Base-by-base conservation (phyloP, 148 eudicot species). In the Fagopyrum tataricum region DNA sequence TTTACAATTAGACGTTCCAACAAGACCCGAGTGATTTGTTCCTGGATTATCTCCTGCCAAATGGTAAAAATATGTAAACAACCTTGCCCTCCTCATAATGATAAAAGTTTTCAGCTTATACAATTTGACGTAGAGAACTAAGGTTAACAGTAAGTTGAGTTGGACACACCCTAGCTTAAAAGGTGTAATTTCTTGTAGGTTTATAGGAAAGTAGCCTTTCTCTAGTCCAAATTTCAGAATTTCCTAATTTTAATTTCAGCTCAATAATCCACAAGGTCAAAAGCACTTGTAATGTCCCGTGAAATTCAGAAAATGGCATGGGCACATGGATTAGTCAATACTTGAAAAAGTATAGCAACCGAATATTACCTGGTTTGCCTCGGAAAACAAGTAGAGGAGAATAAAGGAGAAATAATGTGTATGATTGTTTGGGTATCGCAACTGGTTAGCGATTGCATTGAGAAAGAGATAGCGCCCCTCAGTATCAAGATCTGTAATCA, bases 381-480 rank as follows among this genome's bases (percentile, higher is more conserved):
- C 56, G 3, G 5, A 52, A 52, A 52, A 52, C 23, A 52, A 52
- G 56, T 52, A 15, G 56, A 52, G 56, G 17, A 52, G 56, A 52
- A 52, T 52, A n/a, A 52, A 52, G n/a, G 56, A 52, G 17, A 52
- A 95, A 79, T 88, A 95, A 77, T 87, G 92, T 26, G 99, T 95
- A 51, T 91, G 99, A 73, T 87, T 88, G 81, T 95, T 95, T 11
- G 99, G 99, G 79, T 91, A 95, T 42, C 97, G 97, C 72, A 95
- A 80, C 77, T 95, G 99, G 75, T 95, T 95, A 37, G 96, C 96
- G 76, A 91, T 79, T 9, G 99, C 99, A 80, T 90, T 95, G 21
- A 95, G 77, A 77, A 90, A 88, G 41, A 95, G 87, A 79, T 95
- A 95, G 67, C 97, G 92, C 12, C 99, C 97, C 79, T 95, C 99